Evolutionary conservation across 1,284 basidiomycete genomes (phyloP).

Genomic region (Xerocomus amazonicus): DNA sequence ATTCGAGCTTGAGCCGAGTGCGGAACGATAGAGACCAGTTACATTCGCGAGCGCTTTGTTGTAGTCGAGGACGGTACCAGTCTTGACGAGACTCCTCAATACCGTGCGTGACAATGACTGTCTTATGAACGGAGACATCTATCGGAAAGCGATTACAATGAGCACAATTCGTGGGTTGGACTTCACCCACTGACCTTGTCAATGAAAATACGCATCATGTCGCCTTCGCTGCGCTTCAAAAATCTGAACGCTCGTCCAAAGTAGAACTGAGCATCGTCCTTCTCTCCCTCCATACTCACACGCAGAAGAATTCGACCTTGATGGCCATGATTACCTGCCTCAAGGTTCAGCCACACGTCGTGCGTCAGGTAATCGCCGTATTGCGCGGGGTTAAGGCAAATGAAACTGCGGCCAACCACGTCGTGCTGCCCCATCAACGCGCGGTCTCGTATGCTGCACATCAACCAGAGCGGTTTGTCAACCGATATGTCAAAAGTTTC

Average conservation of each 20-base stretch:
- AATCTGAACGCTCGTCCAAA: conserved; percentile 96
- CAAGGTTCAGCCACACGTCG: conserved; percentile 92
- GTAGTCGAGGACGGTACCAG: conserved; percentile 68
- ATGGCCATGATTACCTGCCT: conserved; percentile 45
- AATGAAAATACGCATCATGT: conserved; percentile 96
- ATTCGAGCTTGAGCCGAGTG: conserved; percentile 56
- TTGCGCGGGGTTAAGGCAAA: conserved; percentile 86
- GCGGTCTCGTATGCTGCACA: conserved; percentile 91
- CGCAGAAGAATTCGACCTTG: conserved; percentile 83
- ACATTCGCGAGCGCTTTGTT: conserved; percentile 81
- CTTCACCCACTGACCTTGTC: conserved; percentile 71
- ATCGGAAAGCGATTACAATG: neutral
- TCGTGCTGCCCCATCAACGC: conserved; percentile 88
- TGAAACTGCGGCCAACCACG: conserved; percentile 86
- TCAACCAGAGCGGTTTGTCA: conserved; percentile 88
- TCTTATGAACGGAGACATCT: conserved; percentile 95
- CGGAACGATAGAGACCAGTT: conserved; percentile 76
- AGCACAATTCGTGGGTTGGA: neutral
- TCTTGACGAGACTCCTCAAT: conserved; percentile 75
- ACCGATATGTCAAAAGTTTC: conserved; percentile 96
- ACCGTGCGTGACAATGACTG: conserved; percentile 82
- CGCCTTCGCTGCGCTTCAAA: conserved; percentile 89
- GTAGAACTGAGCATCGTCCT: conserved; percentile 97
- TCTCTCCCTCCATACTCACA: conserved; percentile 98
- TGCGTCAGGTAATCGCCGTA: conserved; percentile 90